Evolutionary conservation across 2,329 filamentous ascomycete species (phyloP).

Genomic region (Calonectria pauciramosa): DNA sequence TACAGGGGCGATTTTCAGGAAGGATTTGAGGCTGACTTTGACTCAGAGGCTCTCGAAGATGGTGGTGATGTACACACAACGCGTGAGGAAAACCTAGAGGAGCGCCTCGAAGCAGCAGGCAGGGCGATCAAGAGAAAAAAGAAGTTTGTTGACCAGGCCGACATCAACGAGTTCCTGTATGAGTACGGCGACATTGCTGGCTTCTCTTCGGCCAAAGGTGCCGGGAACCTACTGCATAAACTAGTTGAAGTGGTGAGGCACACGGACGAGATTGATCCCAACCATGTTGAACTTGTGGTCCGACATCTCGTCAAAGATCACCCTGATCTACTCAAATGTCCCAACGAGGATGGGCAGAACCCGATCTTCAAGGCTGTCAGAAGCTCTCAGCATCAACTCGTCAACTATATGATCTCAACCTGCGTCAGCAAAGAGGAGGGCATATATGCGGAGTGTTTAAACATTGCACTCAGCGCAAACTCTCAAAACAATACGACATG

Average conservation of each 20-base stretch:
- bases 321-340: not conserved
- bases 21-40: not conserved
- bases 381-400: not conserved
- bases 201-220: not conserved
- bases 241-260: not conserved
- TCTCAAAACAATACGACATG: not conserved
- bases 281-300: not conserved
- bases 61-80: not conserved
- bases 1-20: not conserved
- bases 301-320: not conserved
- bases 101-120: not conserved
- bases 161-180: not conserved
- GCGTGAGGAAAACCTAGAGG: not conserved
- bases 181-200: not conserved
- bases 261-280: not conserved
- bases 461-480: not conserved
- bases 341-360: not conserved
- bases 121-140: constrained; percentile 3
- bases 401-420: not conserved
- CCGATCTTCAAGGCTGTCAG: not conserved
- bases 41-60: not conserved
- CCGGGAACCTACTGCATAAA: not conserved
- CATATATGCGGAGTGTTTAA: not conserved
- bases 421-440: not conserved
- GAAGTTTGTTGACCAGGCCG: not conserved